Percentiles rank a stretch among this genome's conserved stretches.
These are phyloP conservation scores for Neoarthrinium moseri DNA, from an alignment of 2,329 filamentous ascomycete species.

Conservation along the genomic window DNA sequence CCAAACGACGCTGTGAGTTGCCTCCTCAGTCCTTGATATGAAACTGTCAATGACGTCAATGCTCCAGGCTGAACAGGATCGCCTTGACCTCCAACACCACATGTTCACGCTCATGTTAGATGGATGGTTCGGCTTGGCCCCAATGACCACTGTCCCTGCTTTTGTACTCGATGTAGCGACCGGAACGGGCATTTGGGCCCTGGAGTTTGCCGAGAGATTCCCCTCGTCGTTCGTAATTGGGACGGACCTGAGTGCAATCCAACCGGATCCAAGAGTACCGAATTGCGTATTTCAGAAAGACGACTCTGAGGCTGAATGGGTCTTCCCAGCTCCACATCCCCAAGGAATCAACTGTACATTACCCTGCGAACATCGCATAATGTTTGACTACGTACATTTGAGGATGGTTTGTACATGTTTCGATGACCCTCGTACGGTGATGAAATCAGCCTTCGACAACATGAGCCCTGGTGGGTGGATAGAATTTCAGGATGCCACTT, in stretches of 20 bases:
- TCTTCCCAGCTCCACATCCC: background rate
- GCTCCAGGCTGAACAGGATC: background rate
- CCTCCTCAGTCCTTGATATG: too few relatives aligned
- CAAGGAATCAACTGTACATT: background rate
- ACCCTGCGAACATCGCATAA: background rate
- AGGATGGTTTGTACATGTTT: background rate
- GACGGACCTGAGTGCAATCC: conserved; percentile 1
- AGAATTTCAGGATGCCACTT: conserved; percentile 5
- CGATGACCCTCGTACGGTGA: background rate
- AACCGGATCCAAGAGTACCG: background rate
- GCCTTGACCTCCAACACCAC: background rate
- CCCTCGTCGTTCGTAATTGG: background rate
- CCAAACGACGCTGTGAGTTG: background rate
- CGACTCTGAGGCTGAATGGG: background rate
- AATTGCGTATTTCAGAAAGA: background rate
- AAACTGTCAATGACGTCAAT: too few relatives aligned
- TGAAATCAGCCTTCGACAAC: background rate
- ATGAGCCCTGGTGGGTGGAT: conserved; percentile 1
- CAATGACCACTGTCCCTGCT: background rate
- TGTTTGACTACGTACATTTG: conserved; percentile 4
- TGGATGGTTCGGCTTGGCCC: background rate
- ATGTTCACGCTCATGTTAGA: background rate
- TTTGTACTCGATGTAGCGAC: background rate
- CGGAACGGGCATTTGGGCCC: background rate
- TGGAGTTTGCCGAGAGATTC: background rate